Evolutionary conservation across 2,329 filamentous ascomycete species (phyloP).

Genomic region (Colletotrichum incanum): DNA sequence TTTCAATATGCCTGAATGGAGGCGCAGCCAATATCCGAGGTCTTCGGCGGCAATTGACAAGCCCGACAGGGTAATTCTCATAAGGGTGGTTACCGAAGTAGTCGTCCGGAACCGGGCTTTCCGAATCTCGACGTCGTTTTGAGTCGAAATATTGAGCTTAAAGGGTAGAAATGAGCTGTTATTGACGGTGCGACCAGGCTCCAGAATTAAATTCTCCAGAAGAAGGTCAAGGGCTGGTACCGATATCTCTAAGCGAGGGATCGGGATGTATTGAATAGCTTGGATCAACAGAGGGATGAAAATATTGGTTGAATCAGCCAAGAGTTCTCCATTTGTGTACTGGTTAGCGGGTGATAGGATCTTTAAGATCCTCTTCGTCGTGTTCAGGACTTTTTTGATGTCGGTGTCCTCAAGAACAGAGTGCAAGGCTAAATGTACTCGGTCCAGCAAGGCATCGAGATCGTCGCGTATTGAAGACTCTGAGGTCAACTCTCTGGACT

Average conservation of each 20-base stretch:
- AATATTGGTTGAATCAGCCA: slow-evolving; percentile 83
- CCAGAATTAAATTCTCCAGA: slow-evolving; percentile 90
- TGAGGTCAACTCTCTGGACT: slow-evolving; percentile 74
- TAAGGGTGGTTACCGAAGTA: slow-evolving; percentile 76
- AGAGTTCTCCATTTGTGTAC: slow-evolving; percentile 78
- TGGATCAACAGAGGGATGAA: slow-evolving; percentile 85
- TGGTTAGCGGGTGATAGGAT: slow-evolving; percentile 78
- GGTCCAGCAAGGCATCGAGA: slow-evolving; percentile 79
- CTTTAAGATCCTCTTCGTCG: slow-evolving; percentile 76
- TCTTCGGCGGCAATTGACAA: slow-evolving; percentile 89
- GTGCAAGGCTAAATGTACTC: slow-evolving; percentile 77
- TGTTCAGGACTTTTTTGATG: slow-evolving; percentile 78
- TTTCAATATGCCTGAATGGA: slow-evolving; percentile 82
- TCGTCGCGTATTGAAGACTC: slow-evolving; percentile 81
- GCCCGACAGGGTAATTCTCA: slow-evolving; percentile 86
- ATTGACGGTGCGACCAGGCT: slow-evolving; percentile 89
- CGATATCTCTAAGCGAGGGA: slow-evolving; percentile 90
- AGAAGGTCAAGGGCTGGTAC: slow-evolving; percentile 88
- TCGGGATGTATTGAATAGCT: slow-evolving; percentile 88
- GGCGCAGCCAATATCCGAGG: slow-evolving; percentile 89
- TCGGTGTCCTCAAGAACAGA: slow-evolving; percentile 81
- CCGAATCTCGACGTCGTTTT: slow-evolving; percentile 88
- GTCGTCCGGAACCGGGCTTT: slow-evolving; percentile 82
- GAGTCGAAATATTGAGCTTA: slow-evolving; percentile 83
- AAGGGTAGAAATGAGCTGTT: slow-evolving; percentile 91